Base-by-base conservation (phyloP, 768 basidiomycete genomes). In the Panaeolus papilionaceus region DNA sequence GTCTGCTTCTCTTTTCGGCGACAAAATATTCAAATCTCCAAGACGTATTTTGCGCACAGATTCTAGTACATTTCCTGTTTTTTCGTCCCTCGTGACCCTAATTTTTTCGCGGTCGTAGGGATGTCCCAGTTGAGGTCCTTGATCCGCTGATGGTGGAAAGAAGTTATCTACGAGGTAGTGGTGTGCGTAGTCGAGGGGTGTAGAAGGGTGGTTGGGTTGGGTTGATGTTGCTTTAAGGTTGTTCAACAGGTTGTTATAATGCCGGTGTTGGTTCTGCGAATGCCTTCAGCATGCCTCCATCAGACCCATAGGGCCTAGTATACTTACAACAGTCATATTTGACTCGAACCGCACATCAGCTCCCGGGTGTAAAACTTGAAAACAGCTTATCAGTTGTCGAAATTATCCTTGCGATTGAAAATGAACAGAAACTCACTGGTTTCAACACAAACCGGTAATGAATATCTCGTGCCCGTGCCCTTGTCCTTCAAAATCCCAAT, bases 161-260 rank as follows among this genome's bases (percentile, higher is more conserved):
- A 96, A 97, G 10, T 86, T 85, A 79, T 98, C 96, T 65, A 93
- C 77, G 63, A 95, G 86, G 70, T 87, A 85, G 12, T 89, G 86
- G 76, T 99, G 96, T 40, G 80, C 82, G 81, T 96, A 96, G 39
- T 82, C 83, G 23, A 98, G 82, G 4, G 88, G 87, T 11, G 86
- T 84, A 45, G 86, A 77, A 12, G 83, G 81, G 67, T 88, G 83
- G 3, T 80, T 78, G 3, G 91, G 83, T 66, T 83, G 82, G 23
- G 79, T 72, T 8, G 90, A 88, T 18, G 83, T 78, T 16, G 82
- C 83, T 75, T 89, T 92, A 68, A 95, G 88, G 4, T 86, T 81
- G 79, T 99, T 99, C n/a, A 99, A 87, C 38, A 96, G 84, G 12
- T 79, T 81, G 74, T 99, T 99, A 80, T 88, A 95, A 72, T 92